A percentile compares a stretch with the other conserved stretches of the same genome.
These are phyloP conservation scores for Clonostachys byssicola DNA, from an alignment of 2,329 filamentous ascomycete species.

Conservation along the genomic window DNA sequence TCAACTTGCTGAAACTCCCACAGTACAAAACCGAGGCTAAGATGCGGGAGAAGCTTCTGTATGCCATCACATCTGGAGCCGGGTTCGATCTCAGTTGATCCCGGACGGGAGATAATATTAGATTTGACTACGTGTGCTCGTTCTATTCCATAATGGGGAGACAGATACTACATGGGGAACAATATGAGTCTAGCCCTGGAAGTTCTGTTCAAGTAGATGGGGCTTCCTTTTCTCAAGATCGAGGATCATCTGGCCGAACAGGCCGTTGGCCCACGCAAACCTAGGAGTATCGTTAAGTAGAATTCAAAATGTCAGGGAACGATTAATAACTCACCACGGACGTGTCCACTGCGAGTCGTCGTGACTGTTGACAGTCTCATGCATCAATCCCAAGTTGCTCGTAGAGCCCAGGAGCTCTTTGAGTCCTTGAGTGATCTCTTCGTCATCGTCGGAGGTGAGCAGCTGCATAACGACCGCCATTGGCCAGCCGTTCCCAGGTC, in stretches of 20 bases:
- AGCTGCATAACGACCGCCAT: conserved; percentile 80
- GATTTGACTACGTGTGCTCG: background rate
- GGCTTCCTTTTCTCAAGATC: conserved; percentile 73
- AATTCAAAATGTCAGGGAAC: background rate
- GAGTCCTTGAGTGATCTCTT: conserved; percentile 68
- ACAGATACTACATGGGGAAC: too few species aligned
- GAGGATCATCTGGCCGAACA: conserved; percentile 80
- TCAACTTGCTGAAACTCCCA: conserved; percentile 90
- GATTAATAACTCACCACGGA: conserved; percentile 21
- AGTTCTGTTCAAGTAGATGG: conserved; percentile 49
- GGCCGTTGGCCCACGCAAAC: conserved; percentile 86
- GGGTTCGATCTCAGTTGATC: conserved; percentile 80
- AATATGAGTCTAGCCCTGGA: conserved; percentile 23
- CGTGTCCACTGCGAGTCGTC: conserved; percentile 23
- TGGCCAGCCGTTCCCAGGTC: conserved; percentile 75
- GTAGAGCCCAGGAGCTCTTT: conserved; percentile 62
- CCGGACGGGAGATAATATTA: background rate
- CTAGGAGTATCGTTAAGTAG: conserved; percentile 40
- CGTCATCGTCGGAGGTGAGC: conserved; percentile 71
- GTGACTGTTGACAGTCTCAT: conserved; percentile 52
- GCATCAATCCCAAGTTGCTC: conserved; percentile 70
- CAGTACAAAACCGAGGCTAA: conserved; percentile 64
- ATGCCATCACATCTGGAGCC: conserved; percentile 84
- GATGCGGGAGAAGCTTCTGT: conserved; percentile 77
- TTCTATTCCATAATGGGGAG: background rate